Evolutionary conservation across 495 filamentous ascomycete species (phyloP).

Genomic region (Penicillium crystallinum): DNA sequence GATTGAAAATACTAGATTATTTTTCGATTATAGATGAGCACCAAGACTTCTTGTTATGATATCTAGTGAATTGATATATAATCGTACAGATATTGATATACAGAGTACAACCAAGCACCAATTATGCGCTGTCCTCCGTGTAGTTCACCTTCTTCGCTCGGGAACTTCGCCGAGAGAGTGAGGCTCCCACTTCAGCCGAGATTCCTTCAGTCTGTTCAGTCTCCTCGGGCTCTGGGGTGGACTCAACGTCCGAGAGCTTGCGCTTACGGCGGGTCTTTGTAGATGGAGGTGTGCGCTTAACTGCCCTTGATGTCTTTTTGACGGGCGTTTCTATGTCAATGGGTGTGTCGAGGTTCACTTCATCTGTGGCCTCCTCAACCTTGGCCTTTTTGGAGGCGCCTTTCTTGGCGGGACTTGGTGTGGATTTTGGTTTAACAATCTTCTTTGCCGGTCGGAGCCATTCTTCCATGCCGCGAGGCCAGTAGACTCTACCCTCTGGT

Average conservation of each 20-base stretch:
- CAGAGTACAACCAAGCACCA: constrained; percentile 1
- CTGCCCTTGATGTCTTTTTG: constrained; percentile 17
- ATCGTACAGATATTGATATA: neutral
- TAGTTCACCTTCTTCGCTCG: constrained; percentile 44
- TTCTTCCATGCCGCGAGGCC: constrained; percentile 84
- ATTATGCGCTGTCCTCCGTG: constrained; percentile 36
- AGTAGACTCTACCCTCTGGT: constrained; percentile 79
- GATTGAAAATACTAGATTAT: too few relatives aligned
- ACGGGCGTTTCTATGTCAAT: constrained; percentile 20
- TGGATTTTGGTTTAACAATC: constrained; percentile 54
- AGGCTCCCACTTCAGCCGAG: constrained; percentile 10
- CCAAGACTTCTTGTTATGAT: too few relatives aligned
- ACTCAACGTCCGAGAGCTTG: constrained; percentile 25
- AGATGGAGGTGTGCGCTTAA: constrained; percentile 15
- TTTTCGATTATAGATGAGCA: too few relatives aligned
- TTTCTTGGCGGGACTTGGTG: constrained; percentile 18
- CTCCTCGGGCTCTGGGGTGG: constrained; percentile 27
- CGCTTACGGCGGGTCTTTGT: constrained; percentile 32
- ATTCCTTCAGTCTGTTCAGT: constrained; percentile 6
- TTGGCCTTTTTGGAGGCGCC: constrained; percentile 21
- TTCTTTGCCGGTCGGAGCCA: constrained; percentile 81
- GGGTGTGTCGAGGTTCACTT: constrained; percentile 13
- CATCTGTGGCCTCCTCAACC: constrained; percentile 7
- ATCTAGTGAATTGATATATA: too few relatives aligned
- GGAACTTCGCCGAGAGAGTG: constrained; percentile 26